Percentiles rank a stretch among this genome's conserved stretches.
These are phyloP conservation scores for Helotiales sp. DNA, from an alignment of 2,329 filamentous ascomycete species.

Conservation along the genomic window DNA sequence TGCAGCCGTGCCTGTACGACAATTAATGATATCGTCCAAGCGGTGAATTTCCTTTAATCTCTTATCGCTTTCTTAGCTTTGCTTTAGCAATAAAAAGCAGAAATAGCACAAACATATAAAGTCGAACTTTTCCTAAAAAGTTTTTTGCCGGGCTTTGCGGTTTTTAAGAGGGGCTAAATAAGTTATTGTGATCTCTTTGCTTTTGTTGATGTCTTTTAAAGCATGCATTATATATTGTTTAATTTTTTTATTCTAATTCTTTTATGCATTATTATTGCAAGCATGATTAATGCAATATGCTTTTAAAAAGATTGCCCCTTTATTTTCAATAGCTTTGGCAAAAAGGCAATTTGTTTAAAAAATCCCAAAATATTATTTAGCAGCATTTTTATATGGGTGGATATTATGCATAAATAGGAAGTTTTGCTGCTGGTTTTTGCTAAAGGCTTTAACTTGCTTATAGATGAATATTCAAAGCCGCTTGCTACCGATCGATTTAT, in stretches of 20 bases:
- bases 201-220: slow-evolving; percentile 43
- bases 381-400: slow-evolving; percentile 9
- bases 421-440: slow-evolving; percentile 17
- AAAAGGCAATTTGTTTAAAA: slow-evolving; percentile 28
- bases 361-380: slow-evolving; percentile 27
- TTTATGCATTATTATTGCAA: slow-evolving; percentile 46
- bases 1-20: too few species aligned
- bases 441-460: slow-evolving; percentile 24
- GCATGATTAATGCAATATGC: slow-evolving; percentile 47
- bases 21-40: slow-evolving; percentile 39
- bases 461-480: slow-evolving; percentile 16
- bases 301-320: slow-evolving; percentile 44
- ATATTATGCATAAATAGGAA: slow-evolving; percentile 30
- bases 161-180: slow-evolving; percentile 40
- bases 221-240: slow-evolving; percentile 44
- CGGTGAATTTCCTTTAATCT: slow-evolving; percentile 34
- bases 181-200: slow-evolving; percentile 46
- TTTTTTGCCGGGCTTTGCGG: slow-evolving; percentile 36
- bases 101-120: slow-evolving; percentile 46
- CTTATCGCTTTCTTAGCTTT: slow-evolving; percentile 44
- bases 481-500: background rate
- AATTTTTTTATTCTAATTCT: slow-evolving; percentile 44
- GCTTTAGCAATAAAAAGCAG: slow-evolving; percentile 44
- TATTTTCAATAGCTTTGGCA: slow-evolving; percentile 33
- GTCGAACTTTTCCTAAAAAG: slow-evolving; percentile 41